Evolutionary conservation across 768 basidiomycete species (phyloP), one percentile per base, ranked within the genome.

Genomic region (Vishniacozyma victoriae): DNA sequence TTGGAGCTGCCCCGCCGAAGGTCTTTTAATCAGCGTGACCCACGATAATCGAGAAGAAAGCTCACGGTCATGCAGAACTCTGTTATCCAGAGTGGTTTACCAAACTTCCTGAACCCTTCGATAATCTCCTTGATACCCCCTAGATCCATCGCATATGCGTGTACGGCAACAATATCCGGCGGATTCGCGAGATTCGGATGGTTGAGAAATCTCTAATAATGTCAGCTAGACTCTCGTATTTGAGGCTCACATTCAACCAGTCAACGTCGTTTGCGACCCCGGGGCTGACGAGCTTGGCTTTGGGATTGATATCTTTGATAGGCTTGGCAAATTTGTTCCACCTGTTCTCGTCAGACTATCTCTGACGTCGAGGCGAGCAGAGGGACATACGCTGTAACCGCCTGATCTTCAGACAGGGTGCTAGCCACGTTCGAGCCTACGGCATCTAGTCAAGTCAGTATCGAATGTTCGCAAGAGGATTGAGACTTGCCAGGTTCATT

Each of bases 71-170:
- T 59, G 3, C 61, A 59, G 33, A 67, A 67, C 35, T 67, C 64
- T 9, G 59, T 63, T 1, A 67, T 22, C 19, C 60, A 38, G 33
- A 67, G 56, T 5, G 62, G 64, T 13, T 63, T 29, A 5, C 40
- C n/a, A 46, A 67, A 67, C n/a, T 41, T 20, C 43, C 50, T 49
- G 35, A 57, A 67, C 14, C 35, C 27, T 27, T 67, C 59, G 3
- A 63, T 55, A 5, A 20, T 52, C 3, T 7, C 22, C n/a, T 25
- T 35, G 50, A 67, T 61, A 31, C 42, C 46, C 3, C 61, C 64
- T 39, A 67, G 63, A 16, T 61, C 63, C 0, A 62, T 67, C 1
- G 64, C 63, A 40, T 67, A 67, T n/a, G 63, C 47, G 31, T 67
- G 64, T 5, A 61, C 45, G 14, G 61, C 62, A 2, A 67, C 46